These are phyloP conservation scores for Carex parvula DNA, from an alignment of 176 grass and related monocot species.

Conservation along the genomic window DNA sequence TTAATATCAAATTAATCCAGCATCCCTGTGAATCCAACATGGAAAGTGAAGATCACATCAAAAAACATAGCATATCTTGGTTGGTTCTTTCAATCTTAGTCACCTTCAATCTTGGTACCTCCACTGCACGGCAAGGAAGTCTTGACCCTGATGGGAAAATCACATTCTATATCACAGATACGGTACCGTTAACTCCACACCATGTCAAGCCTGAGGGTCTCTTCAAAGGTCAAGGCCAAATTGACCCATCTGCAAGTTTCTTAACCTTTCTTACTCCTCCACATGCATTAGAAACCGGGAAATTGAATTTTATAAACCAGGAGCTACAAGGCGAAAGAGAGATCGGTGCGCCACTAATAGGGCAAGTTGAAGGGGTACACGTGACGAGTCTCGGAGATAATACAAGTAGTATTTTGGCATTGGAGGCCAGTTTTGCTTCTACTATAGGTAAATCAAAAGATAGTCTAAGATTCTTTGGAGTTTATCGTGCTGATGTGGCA, in stretches of 20 bases:
- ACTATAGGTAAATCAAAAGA: constrained; percentile 18
- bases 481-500: constrained; percentile 17
- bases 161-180: constrained; percentile 44
- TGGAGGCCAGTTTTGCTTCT: constrained; percentile 45
- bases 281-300: constrained; percentile 28
- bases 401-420: constrained; percentile 42
- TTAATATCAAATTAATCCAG: background rate
- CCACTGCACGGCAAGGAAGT: constrained; percentile 20
- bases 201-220: background rate
- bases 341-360: constrained; percentile 30
- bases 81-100: constrained; percentile 37
- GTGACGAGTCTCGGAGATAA: constrained; percentile 41
- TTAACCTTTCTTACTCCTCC: constrained; percentile 41
- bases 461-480: constrained; percentile 69
- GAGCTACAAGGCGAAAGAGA: constrained; percentile 33
- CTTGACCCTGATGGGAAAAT: constrained; percentile 41
- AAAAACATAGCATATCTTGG: background rate
- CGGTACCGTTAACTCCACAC: background rate
- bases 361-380: constrained; percentile 56
- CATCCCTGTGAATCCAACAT: constrained; percentile 20
- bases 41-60: background rate
- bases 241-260: constrained; percentile 29
- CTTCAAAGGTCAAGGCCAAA: constrained; percentile 32
- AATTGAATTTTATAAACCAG: constrained; percentile 47
- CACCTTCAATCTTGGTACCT: constrained; percentile 13